Conservation (phyloP, 2,329 filamentous ascomycete genomes). For the Botryosphaeria dothidea region DNA sequence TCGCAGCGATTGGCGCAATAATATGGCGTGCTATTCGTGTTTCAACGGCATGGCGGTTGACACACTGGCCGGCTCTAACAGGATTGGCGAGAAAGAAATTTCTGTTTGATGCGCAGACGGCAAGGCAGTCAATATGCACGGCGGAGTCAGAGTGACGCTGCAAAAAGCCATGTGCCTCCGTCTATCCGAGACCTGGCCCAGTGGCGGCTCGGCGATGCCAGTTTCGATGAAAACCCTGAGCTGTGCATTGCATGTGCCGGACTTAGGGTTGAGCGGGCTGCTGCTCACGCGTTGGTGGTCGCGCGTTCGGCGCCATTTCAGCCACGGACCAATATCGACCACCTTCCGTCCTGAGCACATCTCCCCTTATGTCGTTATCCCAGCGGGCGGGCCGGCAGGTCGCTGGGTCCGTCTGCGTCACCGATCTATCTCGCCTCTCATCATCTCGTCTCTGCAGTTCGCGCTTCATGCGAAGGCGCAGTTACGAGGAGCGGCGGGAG, state of each 20-base stretch:
- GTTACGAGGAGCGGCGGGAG: background rate
- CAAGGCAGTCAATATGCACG: background rate
- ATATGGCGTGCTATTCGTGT: constrained; percentile 7
- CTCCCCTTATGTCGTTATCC: background rate
- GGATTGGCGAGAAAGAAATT: constrained; percentile 6
- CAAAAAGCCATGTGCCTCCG: constrained; percentile 14
- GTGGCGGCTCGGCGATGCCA: constrained; percentile 16
- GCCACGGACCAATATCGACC: constrained; percentile 12
- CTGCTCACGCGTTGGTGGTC: constrained; percentile 16
- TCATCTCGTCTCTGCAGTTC: background rate
- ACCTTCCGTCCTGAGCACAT: constrained; percentile 18
- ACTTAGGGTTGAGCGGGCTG: constrained; percentile 10
- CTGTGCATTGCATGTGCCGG: constrained; percentile 16
- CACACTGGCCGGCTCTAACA: background rate
- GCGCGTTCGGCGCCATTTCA: constrained; percentile 19
- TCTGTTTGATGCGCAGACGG: constrained; percentile 6
- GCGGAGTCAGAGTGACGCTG: constrained; percentile 18
- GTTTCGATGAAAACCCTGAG: constrained; percentile 10
- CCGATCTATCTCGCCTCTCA: background rate
- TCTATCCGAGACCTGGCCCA: constrained; percentile 13
- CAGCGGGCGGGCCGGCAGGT: background rate
- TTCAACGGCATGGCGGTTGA: constrained; percentile 1
- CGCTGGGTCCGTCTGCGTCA: constrained; percentile 1
- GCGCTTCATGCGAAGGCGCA: constrained; percentile 3
- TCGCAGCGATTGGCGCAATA: constrained; percentile 8